Base-by-base conservation (phyloP, 1,284 basidiomycete genomes). In the Ustilago bromivora region DNA sequence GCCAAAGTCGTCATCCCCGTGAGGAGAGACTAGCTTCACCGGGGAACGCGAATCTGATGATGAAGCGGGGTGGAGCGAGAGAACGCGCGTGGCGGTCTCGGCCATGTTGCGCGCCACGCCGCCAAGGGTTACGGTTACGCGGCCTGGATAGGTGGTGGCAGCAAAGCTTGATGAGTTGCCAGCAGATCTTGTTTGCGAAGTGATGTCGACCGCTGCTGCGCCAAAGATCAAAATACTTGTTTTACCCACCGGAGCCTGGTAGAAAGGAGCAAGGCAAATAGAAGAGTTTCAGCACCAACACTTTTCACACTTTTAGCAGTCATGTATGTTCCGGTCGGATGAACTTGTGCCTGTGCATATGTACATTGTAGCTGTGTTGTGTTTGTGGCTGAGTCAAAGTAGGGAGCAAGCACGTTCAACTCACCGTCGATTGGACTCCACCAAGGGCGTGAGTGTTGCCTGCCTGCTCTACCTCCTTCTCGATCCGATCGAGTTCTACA, bases 101-200 rank as follows among this genome's bases (percentile, higher is more conserved):
- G 96, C 94, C 55, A 99, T 91, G 85, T 99, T 99, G 31, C 96
- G 91, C 0, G 91, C 95, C 3, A 99, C 97, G 13, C 97, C 97
- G 2, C 97, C 97, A 0, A 94, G 88, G 0, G 92, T 90, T 34
- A 96, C 79, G 2, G 88, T 87, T 15, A 98, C 90, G 2, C 84
- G 88, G 10, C 96, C 97, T 0, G 95, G 94, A 8, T 90, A 89
- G 0, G 97, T 99, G 0, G 95, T 81, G 0, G 74, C 75, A n/a
- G 65, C 63, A 6, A 69, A 41, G 34, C 36, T n/a, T 15, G 66
- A 56, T 51, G 32, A 6, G 23, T 11, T 47, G 15, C 49, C 65
- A 9, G 63, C 54, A 10, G 69, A 74, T 4, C 31, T 31, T 19
- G 69, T 59, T 57, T 77, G 82, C 2, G 80, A 74, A 6, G 81